These are phyloP conservation scores for Spergularia bocconei DNA, from an alignment of 148 eudicot genomes.

Conservation along the genomic window DNA sequence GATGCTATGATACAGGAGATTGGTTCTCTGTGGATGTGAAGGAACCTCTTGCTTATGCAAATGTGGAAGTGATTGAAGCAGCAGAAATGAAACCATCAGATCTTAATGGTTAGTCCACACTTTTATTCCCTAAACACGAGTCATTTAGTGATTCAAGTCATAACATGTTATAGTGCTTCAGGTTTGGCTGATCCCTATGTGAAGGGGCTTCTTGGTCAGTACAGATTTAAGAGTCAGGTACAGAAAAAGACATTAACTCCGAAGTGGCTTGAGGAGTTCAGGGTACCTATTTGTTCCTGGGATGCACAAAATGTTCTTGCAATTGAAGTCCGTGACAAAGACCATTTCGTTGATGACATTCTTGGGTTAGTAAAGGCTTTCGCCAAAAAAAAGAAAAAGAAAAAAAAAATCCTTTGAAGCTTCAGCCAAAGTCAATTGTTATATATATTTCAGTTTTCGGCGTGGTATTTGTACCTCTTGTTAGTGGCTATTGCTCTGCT, in stretches of 20 bases:
- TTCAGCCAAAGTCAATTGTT: neutral
- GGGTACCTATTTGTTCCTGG: constrained; percentile 76
- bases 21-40: constrained; percentile 89
- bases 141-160: neutral
- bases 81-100: constrained; percentile 79
- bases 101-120: constrained; percentile 62
- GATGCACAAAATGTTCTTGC: constrained; percentile 55
- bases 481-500: neutral
- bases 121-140: neutral
- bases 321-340: constrained; percentile 85
- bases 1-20: constrained; percentile 39
- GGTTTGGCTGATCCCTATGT: constrained; percentile 95
- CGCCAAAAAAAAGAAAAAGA: too few relatives aligned
- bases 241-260: constrained; percentile 81
- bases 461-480: neutral
- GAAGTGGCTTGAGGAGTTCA: constrained; percentile 90
- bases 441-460: neutral
- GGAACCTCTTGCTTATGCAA: constrained; percentile 69
- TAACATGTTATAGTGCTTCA: constrained; percentile 40
- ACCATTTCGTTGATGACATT: constrained; percentile 64
- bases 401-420: neutral
- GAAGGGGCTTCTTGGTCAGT: constrained; percentile 76
- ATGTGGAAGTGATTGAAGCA: constrained; percentile 82
- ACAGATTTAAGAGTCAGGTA: constrained; percentile 67
- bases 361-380: constrained; percentile 53